Evolutionary conservation across 768 basidiomycete species (phyloP), one percentile per base, ranked within the genome.

Genomic region (Lanmaoa pseudosensibilis): DNA sequence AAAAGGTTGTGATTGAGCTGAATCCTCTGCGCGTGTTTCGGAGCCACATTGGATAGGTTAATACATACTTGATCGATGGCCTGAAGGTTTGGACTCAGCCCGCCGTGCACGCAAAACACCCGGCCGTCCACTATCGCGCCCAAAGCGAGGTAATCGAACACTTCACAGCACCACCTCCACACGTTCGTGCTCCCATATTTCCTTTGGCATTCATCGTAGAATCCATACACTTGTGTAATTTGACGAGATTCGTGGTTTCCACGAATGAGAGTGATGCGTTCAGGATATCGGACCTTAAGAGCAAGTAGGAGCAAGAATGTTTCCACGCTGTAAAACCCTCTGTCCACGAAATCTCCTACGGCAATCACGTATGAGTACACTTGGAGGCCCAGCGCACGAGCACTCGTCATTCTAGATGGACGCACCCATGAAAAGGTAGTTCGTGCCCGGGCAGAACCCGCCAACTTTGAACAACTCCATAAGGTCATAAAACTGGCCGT

Each of bases 241-340:
- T 98, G 96, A 4, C 96, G 82, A 7, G 91, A 94, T 72, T 98
- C 96, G 78, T 98, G 96, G 81, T 98, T 98, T 11, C 96, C 96
- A 45, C 96, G 83, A 60, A 98, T 95, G 61, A 98, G 87, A 0
- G 94, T 97, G 71, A 98, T 96, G 50, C 94, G 88, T 69, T 98
- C 96, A 27, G 95, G 96, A 72, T 97, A 98, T 21, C 96, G 92
- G 58, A 96, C 91, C 74, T 99, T 99, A 70, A 97, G 85, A 0
- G 94, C 94, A 62, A 98, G 84, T 19, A 98, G 83, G 44, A 98
- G 85, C 19, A 97, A 83, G 71, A 98, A 96, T 0, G 96, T 98
- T 70, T 98, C 96, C 56, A 98, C 93, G 69, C 86, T 88, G 79
- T 97, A 98, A 77, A 94, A 97, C 33, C 96, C 96, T 52, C 96